These are phyloP conservation scores for Skeletonema potamos DNA, from an alignment of 108 stramenopile species.

Conservation along the genomic window DNA sequence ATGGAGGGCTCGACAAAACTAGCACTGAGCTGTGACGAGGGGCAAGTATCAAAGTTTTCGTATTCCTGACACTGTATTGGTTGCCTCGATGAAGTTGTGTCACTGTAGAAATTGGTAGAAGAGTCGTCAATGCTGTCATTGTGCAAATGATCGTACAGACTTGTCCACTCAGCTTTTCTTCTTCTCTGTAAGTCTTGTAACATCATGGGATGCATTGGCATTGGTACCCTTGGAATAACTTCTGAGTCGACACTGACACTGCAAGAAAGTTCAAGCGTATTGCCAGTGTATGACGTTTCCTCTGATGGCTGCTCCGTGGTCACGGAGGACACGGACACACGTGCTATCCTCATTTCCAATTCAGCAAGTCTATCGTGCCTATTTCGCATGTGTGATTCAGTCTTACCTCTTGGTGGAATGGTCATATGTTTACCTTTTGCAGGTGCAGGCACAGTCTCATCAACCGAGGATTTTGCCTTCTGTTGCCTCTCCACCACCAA, in stretches of 20 bases:
- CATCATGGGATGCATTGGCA: neutral
- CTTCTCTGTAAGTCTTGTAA: neutral
- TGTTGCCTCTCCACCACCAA: constrained; percentile 16
- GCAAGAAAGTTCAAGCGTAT: too few relatives aligned
- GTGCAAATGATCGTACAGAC: neutral
- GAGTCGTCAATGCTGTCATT: neutral
- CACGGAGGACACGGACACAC: neutral
- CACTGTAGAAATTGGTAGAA: too few relatives aligned
- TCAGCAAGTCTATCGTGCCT: neutral
- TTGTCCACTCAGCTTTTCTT: too few relatives aligned
- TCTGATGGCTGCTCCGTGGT: neutral
- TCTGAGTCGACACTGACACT: neutral
- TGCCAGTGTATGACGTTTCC: too few relatives aligned
- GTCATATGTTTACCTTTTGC: neutral
- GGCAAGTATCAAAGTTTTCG: constrained; percentile 1
- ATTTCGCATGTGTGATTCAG: too few relatives aligned
- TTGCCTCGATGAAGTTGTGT: neutral
- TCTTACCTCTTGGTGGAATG: too few relatives aligned
- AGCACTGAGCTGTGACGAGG: neutral
- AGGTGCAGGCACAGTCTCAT: neutral
- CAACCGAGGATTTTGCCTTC: too few relatives aligned
- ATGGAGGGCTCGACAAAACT: constrained; percentile 4
- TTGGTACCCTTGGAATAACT: neutral
- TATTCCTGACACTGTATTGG: neutral
- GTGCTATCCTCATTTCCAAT: neutral